Base-by-base conservation (phyloP, 1,139 yeast genomes). In the Blastobotrys proliferans region DNA sequence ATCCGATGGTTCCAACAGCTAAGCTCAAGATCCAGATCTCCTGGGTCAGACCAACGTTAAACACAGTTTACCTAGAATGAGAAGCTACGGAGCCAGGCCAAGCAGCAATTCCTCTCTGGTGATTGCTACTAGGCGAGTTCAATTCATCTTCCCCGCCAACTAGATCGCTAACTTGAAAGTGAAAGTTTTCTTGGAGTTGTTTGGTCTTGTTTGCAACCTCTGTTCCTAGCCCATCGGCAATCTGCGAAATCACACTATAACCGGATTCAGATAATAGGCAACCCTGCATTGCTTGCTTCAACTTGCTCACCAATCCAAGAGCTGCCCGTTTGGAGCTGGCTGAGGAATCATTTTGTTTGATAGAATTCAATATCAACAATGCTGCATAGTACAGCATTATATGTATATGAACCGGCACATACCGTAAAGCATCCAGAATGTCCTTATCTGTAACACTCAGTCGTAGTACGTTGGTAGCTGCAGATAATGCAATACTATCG, bases 371-470 rank as follows among this genome's bases (percentile, higher is more conserved):
- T 8, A 80, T 61, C 27, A 81, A 58, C 43, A 81, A 61, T 0
- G 83, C 81, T 0, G 87, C 83, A 55, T 80, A 81, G 55, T 80
- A 81, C 16, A 80, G 63, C 86, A 81, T 81, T 40, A 81, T 73
- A 54, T 80, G 85, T 30, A 81, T 77, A 57, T 81, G 87, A 11
- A 81, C 77, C 0, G 88, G 88, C 13, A 81, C 82, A 54, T 78
- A 81, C 54, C 72, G 74, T 48, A 81, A 65, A 38, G 79, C 78
- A 18, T 70, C 69, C 32, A 73, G 58, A 30, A 81, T 77, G 56
- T 81, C 87, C 19, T 68, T 64, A 56, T 81, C 87, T 40, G 72
- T 74, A 4, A 79, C 65, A 1, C 79, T 81, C 41, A 81, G 62
- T 49, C 75, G 77, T 38, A 81, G 58, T 0, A 81, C 81, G 0